These are phyloP conservation scores for Reutealis trisperma DNA, from an alignment of 345 rosid species.

Conservation along the genomic window DNA sequence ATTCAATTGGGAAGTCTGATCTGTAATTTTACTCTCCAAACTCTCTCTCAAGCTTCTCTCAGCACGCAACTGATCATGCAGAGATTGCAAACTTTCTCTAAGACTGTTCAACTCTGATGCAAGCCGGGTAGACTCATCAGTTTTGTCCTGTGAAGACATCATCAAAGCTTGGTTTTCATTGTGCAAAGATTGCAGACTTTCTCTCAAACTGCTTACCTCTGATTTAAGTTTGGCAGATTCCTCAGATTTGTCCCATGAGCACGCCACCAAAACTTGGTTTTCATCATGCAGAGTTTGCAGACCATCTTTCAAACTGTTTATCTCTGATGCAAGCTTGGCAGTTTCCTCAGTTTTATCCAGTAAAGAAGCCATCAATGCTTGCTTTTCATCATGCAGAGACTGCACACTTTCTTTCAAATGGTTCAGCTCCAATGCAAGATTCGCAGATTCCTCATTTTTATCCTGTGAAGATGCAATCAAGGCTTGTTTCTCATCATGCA, in stretches of 20 bases:
- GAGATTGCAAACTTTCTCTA: conserved; percentile 27
- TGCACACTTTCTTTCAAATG: conserved; percentile 17
- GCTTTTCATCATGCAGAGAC: conserved; percentile 19
- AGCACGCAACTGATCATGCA: conserved; percentile 42
- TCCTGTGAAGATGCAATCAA: conserved; percentile 13
- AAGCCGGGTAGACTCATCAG: conserved; percentile 15
- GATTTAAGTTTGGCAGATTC: conserved; percentile 12
- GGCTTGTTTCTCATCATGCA: conserved; percentile 26
- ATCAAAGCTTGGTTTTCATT: conserved; percentile 19
- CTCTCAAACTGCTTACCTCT: conserved; percentile 21
- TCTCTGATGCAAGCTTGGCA: conserved; percentile 16
- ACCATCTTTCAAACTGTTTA: conserved; percentile 17
- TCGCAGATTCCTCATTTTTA: conserved; percentile 18
- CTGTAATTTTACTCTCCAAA: conserved; percentile 44
- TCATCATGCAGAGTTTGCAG: conserved; percentile 20
- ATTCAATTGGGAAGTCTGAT: conserved; percentile 55
- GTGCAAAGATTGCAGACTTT: conserved; percentile 8
- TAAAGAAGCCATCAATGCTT: conserved; percentile 13
- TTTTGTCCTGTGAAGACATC: conserved; percentile 7
- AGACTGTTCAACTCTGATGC: conserved; percentile 10
- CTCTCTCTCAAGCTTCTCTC: conserved; percentile 54
- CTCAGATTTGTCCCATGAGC: conserved; percentile 15
- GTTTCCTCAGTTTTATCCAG: conserved; percentile 19
- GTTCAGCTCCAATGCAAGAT: conserved; percentile 21
- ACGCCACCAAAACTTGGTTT: conserved; percentile 20